Evolutionary conservation across 306 rosid species (phyloP), one percentile per base, ranked within the genome.

Genomic region (Sindora glabra): DNA sequence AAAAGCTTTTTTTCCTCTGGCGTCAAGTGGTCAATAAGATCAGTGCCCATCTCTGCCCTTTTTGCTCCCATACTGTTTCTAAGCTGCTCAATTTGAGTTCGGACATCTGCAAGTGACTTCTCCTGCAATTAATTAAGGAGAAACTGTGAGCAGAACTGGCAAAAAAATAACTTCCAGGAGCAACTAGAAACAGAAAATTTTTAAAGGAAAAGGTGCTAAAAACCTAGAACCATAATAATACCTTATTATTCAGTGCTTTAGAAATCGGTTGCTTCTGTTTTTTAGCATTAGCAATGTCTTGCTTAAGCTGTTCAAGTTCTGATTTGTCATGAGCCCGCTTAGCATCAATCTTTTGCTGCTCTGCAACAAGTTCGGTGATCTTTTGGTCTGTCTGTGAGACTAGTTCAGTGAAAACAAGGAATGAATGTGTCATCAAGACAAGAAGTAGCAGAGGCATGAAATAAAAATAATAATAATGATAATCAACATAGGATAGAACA

Each of bases 281-380:
- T 47, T 83, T 73, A 63, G 95, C 79, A 80, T 92, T 89, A 19
- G 86, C 82, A 70, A 92, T 88, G 68, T 92, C 98, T 80, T 78
- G 94, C 76, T 86, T 92, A 49, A 81, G 83, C 75, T 83, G 96
- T 70, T 77, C 95, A 54, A 86, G 17, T 79, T 86, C 89, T 34
- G 96, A 88, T 81, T 68, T 83, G 63, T 68, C 84, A 47, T 88
- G 98, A 33, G 77, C 69, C 63, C 73, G 71, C 74, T 86, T 73
- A 15, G 96, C 98, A 44, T 92, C 98, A 67, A 71, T 66, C 70
- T 88, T 92, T 95, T 88, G 96, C 89, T 92, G 94, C 79, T 88
- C 98, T 46, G 95, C 69, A 61, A 92, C 89, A 63, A 86, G 82
- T 62, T 81, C 85, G 26, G 85, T 83, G 73, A 92, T 92, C 67